Base-by-base conservation (phyloP, 2,329 filamentous ascomycete genomes). In the Apiospora kogelbergensis region DNA sequence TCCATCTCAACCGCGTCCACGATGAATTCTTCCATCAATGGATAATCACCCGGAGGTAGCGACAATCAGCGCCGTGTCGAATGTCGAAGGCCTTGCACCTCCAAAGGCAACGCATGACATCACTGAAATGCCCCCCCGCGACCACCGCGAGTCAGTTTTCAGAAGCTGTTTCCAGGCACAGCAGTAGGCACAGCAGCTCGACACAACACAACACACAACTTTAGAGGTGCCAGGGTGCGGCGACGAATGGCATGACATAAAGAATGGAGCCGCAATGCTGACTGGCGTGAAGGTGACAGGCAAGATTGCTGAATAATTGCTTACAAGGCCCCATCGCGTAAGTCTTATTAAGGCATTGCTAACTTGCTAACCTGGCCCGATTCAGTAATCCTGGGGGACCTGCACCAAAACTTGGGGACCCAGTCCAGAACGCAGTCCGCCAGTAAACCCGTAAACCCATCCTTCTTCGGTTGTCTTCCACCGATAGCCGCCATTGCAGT, bases 171-270 rank as follows among this genome's bases (percentile, higher is more conserved):
- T 33, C 26, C 24, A 40, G 37, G 37, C 9, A 40, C 37, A 40
- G 7, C n/a, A n/a, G n/a, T 26, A 57, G 24, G 7, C 48, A 33
- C 26, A 33, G 33, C 40, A 3, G 17, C 15, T 30, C 15, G 1
- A 33, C 48, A 57, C 1, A 30, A 20, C 48, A 57, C 15, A 33
- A 33, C 5, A 33, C 15, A 46, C 44, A 46, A 22, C 20, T 22
- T 7, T 9, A 33, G 6, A 57, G 2, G 5, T 57, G 30, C 15
- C 20, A 26, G 33, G 48, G 48, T 20, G 48, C 26, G 17, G 48
- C 48, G 48, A 57, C 26, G 26, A 57, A 57, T 57, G 48, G 48
- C 48, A 57, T 57, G 48, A 57, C 48, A 57, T 33, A 57, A 57
- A 57, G 48, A 57, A 6, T 57, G 48, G 48, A 57, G 26, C 26